A percentile compares a stretch with the other conserved stretches of the same genome.
phyloP scores from a whole-genome alignment of 75 land plant genomes.

The Cunninghamia lanceolata region DNA sequence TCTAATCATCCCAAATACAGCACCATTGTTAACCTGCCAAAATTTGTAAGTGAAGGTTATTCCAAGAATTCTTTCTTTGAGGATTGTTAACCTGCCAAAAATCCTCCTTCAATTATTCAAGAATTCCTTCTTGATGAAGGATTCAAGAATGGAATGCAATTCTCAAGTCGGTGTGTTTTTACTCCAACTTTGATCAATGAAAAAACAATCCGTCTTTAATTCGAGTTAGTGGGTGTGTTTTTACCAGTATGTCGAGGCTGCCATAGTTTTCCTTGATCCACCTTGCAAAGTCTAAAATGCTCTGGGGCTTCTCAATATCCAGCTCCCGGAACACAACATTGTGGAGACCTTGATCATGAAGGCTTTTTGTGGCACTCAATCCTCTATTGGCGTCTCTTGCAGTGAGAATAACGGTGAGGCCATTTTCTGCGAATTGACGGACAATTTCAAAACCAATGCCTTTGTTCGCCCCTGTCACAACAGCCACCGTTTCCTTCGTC shows the following conservation, averaged over 20 bases:
- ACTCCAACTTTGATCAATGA: too few relatives aligned
- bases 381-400: constrained; percentile 60
- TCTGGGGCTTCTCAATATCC: constrained; percentile 35
- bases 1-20: too few relatives aligned
- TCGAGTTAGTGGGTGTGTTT: too few relatives aligned
- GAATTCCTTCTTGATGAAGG: too few relatives aligned
- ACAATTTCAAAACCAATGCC: constrained; percentile 64
- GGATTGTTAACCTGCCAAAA: too few relatives aligned
- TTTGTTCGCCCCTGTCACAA: constrained; percentile 69
- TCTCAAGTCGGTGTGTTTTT: too few relatives aligned
- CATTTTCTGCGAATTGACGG: constrained; percentile 41
- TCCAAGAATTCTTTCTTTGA: too few relatives aligned
- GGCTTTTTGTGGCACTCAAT: constrained; percentile 30
- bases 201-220: too few relatives aligned
- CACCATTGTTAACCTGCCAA: too few relatives aligned
- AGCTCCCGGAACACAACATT: constrained; percentile 37
- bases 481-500: constrained; percentile 53
- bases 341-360: constrained; percentile 19
- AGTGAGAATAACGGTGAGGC: constrained; percentile 50
- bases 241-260: constrained; percentile 62
- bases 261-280: constrained; percentile 35
- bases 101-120: too few relatives aligned
- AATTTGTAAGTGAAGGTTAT: too few relatives aligned
- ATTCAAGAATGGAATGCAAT: too few relatives aligned
- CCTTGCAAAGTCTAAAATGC: constrained; percentile 39